phyloP scores from a whole-genome alignment of 495 filamentous ascomycete species.

The Jackrogersella multiformis region DNA sequence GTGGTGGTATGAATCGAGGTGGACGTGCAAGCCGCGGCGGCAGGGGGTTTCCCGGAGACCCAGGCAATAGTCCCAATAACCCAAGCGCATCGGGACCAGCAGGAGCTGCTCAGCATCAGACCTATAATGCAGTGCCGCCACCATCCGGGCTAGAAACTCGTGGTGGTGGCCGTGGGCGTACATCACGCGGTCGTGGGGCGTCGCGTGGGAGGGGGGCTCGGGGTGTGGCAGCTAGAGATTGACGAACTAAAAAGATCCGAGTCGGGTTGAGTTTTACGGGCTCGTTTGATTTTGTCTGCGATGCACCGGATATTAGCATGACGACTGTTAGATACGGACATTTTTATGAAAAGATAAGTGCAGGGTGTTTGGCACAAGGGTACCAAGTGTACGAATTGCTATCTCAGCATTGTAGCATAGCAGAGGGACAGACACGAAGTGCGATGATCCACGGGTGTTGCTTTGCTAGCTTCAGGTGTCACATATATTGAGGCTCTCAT shows the following conservation, averaged over 20 bases:
- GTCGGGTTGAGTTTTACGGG: neutral
- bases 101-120: slow-evolving; percentile 54
- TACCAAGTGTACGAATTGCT: neutral
- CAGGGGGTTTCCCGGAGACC: slow-evolving; percentile 46
- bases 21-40: slow-evolving; percentile 43
- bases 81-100: slow-evolving; percentile 38
- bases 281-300: neutral
- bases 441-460: neutral
- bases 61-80: slow-evolving; percentile 31
- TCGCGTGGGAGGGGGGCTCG: slow-evolving; percentile 48
- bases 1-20: slow-evolving; percentile 43
- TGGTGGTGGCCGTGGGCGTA: slow-evolving; percentile 64
- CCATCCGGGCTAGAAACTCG: slow-evolving; percentile 70
- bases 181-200: slow-evolving; percentile 46
- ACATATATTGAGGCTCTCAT: neutral
- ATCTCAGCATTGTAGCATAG: neutral
- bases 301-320: neutral
- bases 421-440: neutral
- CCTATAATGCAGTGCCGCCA: slow-evolving; percentile 81
- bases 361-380: neutral
- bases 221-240: slow-evolving; percentile 24
- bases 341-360: neutral
- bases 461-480: neutral
- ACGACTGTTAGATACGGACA: neutral
- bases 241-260: slow-evolving; percentile 10